Percentiles rank a stretch among this genome's conserved stretches.
These are phyloP conservation scores for Teunomyces gatunensis DNA, from an alignment of 805 yeast genomes.

Conservation along the genomic window DNA sequence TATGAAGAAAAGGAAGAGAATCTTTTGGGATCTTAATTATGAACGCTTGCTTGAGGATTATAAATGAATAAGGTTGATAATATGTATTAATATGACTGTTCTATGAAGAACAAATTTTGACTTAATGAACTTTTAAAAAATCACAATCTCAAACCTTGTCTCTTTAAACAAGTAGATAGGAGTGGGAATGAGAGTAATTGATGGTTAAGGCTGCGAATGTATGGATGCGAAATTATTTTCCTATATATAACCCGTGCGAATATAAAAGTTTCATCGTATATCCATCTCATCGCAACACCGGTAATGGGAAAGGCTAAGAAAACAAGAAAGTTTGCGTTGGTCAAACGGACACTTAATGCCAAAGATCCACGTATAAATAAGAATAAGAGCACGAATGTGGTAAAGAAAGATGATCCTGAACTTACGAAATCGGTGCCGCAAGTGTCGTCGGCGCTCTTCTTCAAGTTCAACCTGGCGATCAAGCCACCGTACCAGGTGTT, in stretches of 20 bases:
- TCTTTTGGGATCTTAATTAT: too few relatives aligned
- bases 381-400: constrained; percentile 28
- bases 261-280: neutral
- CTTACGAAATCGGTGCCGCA: constrained; percentile 62
- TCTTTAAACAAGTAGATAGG: too few relatives aligned
- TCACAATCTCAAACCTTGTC: too few relatives aligned
- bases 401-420: constrained; percentile 64
- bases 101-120: too few relatives aligned
- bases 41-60: too few relatives aligned
- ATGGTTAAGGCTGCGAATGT: too few relatives aligned
- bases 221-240: too few relatives aligned
- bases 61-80: too few relatives aligned
- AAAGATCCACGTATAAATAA: constrained; percentile 61
- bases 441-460: constrained; percentile 91
- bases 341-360: constrained; percentile 74
- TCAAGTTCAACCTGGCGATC: constrained; percentile 89
- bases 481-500: constrained; percentile 98
- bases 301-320: constrained; percentile 94
- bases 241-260: neutral
- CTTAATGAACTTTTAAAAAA: too few relatives aligned
- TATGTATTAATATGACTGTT: too few relatives aligned
- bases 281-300: constrained; percentile 10
- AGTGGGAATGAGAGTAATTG: too few relatives aligned
- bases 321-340: constrained; percentile 93
- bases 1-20: too few relatives aligned